A percentile compares a stretch with the other conserved stretches of the same genome.
Conservation (phyloP, 768 basidiomycete genomes). For the Tricholoma terreum region DNA sequence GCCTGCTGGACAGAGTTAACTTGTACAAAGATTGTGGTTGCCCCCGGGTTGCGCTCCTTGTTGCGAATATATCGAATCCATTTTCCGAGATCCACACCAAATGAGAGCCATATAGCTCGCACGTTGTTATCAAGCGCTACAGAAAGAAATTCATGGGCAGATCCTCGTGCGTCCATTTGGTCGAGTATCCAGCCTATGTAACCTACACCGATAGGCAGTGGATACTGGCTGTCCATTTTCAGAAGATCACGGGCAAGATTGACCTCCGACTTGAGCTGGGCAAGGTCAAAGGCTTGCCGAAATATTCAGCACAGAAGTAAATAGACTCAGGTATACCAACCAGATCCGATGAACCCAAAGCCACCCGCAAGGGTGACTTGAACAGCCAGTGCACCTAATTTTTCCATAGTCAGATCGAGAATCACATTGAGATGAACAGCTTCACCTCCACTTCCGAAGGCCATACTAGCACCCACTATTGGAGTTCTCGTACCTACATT, state of each 20-base stretch:
- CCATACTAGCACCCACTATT: slow-evolving; percentile 68
- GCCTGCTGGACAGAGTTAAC: slow-evolving; percentile 62
- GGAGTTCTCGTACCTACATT: slow-evolving; percentile 53
- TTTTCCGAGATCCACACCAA: slow-evolving; percentile 51
- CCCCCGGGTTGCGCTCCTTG: slow-evolving; percentile 42
- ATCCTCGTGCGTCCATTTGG: slow-evolving; percentile 27
- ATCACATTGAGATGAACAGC: slow-evolving; percentile 1
- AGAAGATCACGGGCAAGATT: slow-evolving; percentile 48
- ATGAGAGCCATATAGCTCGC: slow-evolving; percentile 72
- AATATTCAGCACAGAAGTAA: slow-evolving; percentile 5
- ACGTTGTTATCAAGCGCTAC: slow-evolving; percentile 53
- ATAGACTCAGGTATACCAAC: slow-evolving; percentile 29
- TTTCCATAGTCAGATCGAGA: neutral
- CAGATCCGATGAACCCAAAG: slow-evolving; percentile 71
- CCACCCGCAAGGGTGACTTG: slow-evolving; percentile 67
- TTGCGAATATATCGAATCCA: slow-evolving; percentile 65
- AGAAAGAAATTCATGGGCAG: slow-evolving; percentile 41
- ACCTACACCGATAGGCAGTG: slow-evolving; percentile 68
- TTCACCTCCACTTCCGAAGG: slow-evolving; percentile 61
- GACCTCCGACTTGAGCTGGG: slow-evolving; percentile 36
- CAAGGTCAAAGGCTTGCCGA: slow-evolving; percentile 36
- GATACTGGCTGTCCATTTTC: slow-evolving; percentile 27
- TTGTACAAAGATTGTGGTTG: slow-evolving; percentile 61
- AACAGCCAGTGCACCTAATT: slow-evolving; percentile 48
- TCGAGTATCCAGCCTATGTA: slow-evolving; percentile 74